A percentile compares a stretch with the other conserved stretches of the same genome.
Evolutionary conservation across 1,284 basidiomycete species (phyloP).

Genomic region (Cryptococcus hybrid): DNA sequence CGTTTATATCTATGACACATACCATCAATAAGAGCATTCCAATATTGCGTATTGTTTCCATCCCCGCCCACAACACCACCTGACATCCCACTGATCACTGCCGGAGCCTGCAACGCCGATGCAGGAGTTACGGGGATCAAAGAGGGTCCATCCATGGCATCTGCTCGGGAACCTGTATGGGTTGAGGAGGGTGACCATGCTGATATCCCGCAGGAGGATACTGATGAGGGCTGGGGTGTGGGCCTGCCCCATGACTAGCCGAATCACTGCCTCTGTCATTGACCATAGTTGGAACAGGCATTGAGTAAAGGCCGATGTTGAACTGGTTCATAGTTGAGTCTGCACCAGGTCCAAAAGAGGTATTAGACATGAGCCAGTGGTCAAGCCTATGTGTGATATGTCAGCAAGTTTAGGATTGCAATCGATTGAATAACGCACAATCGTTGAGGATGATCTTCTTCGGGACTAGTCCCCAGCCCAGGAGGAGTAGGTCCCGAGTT

Average conservation of each 20-base stretch:
- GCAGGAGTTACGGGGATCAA: conserved; percentile 6
- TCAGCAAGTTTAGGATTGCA: background rate
- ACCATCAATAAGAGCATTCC: conserved; percentile 40
- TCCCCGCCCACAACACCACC: conserved; percentile 4
- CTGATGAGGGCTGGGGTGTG: no score
- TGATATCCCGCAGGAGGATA: background rate
- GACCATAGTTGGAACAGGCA: background rate
- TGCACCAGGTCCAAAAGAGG: conserved; percentile 24
- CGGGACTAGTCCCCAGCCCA: conserved; percentile 14
- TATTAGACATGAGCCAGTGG: conserved; percentile 32
- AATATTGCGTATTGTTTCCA: conserved; percentile 30
- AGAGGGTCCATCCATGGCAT: conserved; percentile 17
- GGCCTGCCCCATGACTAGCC: no score
- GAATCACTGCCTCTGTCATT: no score
- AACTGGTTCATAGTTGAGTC: conserved; percentile 14
- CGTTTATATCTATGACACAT: conserved; percentile 5
- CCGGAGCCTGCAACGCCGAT: background rate
- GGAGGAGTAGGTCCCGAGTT: conserved; percentile 10
- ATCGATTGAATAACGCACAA: conserved; percentile 15
- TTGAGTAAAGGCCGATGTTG: background rate
- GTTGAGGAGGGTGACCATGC: background rate
- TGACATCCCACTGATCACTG: background rate
- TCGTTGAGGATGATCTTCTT: conserved; percentile 33
- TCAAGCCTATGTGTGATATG: conserved; percentile 19
- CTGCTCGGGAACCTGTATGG: background rate